These are phyloP conservation scores for Adansonia rubrostipa DNA, from an alignment of 441 rosid species.

Conservation along the genomic window DNA sequence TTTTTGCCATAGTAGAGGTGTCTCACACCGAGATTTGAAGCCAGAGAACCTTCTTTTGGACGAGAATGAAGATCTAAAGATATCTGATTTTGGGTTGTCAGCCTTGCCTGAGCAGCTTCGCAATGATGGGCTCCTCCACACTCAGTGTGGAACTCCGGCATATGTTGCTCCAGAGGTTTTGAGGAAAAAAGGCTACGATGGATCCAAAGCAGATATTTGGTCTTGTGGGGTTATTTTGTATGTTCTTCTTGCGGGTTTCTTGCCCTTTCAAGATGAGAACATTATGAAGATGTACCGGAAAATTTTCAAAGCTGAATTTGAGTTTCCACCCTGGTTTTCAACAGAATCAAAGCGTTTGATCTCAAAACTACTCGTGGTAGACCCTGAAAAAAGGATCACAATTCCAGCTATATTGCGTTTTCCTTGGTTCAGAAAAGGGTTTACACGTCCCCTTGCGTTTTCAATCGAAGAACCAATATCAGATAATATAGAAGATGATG, in stretches of 20 bases:
- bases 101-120: slow-evolving; percentile 75
- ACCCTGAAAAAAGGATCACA: slow-evolving; percentile 62
- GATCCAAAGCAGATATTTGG: slow-evolving; percentile 79
- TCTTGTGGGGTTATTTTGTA: slow-evolving; percentile 84
- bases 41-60: slow-evolving; percentile 80
- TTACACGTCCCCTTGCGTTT: slow-evolving; percentile 39
- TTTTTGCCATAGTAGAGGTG: slow-evolving; percentile 86
- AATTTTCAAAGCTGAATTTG: slow-evolving; percentile 69
- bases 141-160: slow-evolving; percentile 87
- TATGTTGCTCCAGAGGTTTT: slow-evolving; percentile 91
- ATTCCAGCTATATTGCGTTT: slow-evolving; percentile 60
- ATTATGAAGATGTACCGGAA: slow-evolving; percentile 74
- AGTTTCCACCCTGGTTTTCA: slow-evolving; percentile 77
- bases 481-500: slow-evolving; percentile 22
- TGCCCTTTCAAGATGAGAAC: slow-evolving; percentile 85
- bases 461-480: slow-evolving; percentile 37
- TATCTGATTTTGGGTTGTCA: slow-evolving; percentile 83
- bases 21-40: slow-evolving; percentile 79
- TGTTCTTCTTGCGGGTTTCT: slow-evolving; percentile 77
- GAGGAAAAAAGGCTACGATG: slow-evolving; percentile 77
- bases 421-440: slow-evolving; percentile 68
- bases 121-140: slow-evolving; percentile 75
- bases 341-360: slow-evolving; percentile 61
- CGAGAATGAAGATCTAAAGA: slow-evolving; percentile 68
- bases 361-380: slow-evolving; percentile 59